These are phyloP conservation scores for Poa pratensis DNA, from an alignment of 176 grass and related monocot species.

Conservation along the genomic window DNA sequence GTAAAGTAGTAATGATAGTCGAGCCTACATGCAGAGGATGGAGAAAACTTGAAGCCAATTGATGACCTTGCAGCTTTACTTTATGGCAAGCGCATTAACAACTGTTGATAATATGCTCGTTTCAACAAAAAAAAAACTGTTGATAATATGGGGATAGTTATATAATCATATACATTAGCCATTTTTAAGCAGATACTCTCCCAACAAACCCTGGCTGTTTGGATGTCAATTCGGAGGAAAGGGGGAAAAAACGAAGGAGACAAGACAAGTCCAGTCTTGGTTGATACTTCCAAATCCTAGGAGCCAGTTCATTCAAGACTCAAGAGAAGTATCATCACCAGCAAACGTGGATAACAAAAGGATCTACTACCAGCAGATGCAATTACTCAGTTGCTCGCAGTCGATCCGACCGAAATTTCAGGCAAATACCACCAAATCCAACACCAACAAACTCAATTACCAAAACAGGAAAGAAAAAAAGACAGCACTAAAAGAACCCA, in stretches of 20 bases:
- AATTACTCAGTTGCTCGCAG: slow-evolving; percentile 21
- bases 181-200: not conserved
- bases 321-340: slow-evolving; percentile 34
- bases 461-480: slow-evolving; percentile 7
- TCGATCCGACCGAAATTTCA: slow-evolving; percentile 36
- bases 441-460: slow-evolving; percentile 3
- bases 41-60: not conserved
- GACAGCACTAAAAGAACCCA: not conserved
- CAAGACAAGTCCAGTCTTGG: slow-evolving; percentile 38
- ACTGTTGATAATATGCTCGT: not conserved
- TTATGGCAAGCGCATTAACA: slow-evolving; percentile 20
- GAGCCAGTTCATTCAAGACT: slow-evolving; percentile 32
- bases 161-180: slow-evolving; percentile 3
- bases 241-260: not conserved
- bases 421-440: not conserved
- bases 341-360: slow-evolving; percentile 22
- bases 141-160: not conserved
- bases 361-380: not conserved
- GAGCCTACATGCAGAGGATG: not conserved
- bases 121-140: not conserved
- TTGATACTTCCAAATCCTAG: slow-evolving; percentile 46
- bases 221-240: not conserved
- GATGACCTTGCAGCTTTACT: not conserved
- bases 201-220: not conserved
- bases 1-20: not conserved